Percentiles rank a stretch among this genome's conserved stretches.
Evolutionary conservation across 2,329 filamentous ascomycete genomes (phyloP).

Genomic region (Penicillium sp.): DNA sequence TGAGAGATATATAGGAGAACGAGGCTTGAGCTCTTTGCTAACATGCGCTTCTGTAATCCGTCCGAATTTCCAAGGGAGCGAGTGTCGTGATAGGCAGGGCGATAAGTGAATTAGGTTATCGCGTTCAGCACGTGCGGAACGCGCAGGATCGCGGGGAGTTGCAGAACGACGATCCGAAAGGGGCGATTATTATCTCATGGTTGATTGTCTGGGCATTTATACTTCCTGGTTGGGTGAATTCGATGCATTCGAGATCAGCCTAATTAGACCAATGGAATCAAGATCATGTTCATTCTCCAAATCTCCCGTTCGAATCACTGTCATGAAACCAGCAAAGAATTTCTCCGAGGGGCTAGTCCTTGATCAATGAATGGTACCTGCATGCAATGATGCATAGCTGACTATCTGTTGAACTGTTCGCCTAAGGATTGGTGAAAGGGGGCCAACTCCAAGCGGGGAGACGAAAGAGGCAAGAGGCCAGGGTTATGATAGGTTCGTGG

Average conservation of each 20-base stretch:
- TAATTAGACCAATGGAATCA: not conserved
- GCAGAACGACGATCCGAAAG: slow-evolving; percentile 23
- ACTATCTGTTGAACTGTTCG: not conserved
- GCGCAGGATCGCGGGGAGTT: slow-evolving; percentile 26
- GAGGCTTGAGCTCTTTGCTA: not conserved
- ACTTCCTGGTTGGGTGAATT: too few relatives aligned
- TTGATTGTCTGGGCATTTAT: too few relatives aligned
- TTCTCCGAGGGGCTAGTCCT: not conserved
- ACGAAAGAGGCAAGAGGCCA: not conserved
- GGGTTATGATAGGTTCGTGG: not conserved
- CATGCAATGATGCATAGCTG: not conserved
- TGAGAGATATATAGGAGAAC: not conserved
- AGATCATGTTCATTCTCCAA: not conserved
- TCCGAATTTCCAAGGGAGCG: too few relatives aligned
- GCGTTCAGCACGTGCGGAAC: slow-evolving; percentile 23
- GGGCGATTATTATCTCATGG: slow-evolving; percentile 1
- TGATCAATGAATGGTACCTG: slow-evolving; percentile 1
- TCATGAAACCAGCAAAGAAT: not conserved
- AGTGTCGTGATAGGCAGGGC: not conserved
- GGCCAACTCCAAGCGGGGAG: not conserved
- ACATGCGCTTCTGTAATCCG: not conserved
- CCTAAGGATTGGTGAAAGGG: not conserved
- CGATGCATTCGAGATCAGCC: not conserved
- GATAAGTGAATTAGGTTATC: slow-evolving; percentile 21
- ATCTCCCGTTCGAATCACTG: not conserved